phyloP scores from a whole-genome alignment of 495 filamentous ascomycete species.

The Penicillium paradoxum region DNA sequence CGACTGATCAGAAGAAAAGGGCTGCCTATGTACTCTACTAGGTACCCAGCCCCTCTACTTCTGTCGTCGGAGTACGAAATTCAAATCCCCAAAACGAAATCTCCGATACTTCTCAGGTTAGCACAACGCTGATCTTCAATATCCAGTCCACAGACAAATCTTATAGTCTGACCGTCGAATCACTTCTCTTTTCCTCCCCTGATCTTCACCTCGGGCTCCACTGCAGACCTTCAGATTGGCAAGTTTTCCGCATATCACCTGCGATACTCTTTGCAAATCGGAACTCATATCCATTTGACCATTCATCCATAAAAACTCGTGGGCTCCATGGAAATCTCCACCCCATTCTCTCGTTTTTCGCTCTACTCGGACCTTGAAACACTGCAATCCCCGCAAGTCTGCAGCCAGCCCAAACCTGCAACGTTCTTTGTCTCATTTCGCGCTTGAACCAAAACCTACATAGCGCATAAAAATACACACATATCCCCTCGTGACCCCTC shows the following conservation, averaged over 20 bases:
- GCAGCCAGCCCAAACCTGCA: constrained; percentile 15
- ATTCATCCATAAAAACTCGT: neutral
- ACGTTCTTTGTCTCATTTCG: constrained; percentile 10
- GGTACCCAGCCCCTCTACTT: neutral
- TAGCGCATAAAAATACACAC: neutral
- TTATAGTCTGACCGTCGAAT: constrained; percentile 1
- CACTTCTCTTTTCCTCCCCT: neutral
- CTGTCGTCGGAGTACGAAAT: neutral
- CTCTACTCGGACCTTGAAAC: neutral
- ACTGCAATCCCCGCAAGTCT: neutral
- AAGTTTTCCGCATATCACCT: neutral
- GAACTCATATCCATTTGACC: constrained; percentile 1
- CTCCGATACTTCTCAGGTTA: neutral
- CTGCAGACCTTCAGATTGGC: neutral
- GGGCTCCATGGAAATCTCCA: neutral
- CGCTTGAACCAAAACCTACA: neutral
- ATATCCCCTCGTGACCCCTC: neutral
- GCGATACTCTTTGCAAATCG: neutral
- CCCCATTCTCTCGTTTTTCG: neutral
- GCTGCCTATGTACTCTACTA: too few species aligned
- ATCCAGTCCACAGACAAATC: neutral
- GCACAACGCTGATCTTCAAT: neutral
- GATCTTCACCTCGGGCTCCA: constrained; percentile 8
- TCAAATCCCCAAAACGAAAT: neutral
- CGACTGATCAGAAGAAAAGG: neutral